Percentiles rank a stretch among this genome's conserved stretches.
Conservation (phyloP, 148 eudicot species). For the Amaranthus hypochondriacus region DNA sequence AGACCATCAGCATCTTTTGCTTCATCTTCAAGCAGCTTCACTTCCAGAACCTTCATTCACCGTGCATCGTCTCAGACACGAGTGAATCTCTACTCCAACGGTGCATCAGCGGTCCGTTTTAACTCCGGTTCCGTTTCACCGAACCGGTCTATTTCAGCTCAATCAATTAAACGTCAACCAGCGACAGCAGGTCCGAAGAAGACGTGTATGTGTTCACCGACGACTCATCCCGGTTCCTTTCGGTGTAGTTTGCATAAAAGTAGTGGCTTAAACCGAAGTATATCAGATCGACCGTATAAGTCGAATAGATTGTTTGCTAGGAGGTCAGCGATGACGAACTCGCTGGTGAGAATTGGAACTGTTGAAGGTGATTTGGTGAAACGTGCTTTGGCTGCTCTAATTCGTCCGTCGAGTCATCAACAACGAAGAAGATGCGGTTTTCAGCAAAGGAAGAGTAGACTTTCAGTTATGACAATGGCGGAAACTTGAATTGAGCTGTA, state of each 20-base stretch:
- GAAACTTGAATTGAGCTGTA: background rate
- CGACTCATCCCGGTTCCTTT: conserved; percentile 78
- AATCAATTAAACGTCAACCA: conserved; percentile 22
- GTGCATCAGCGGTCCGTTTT: conserved; percentile 42
- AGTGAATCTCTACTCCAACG: conserved; percentile 27
- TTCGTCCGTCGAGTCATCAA: conserved; percentile 65
- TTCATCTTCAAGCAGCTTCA: conserved; percentile 34
- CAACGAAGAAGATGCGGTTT: conserved; percentile 48
- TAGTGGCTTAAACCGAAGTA: background rate
- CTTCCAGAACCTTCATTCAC: conserved; percentile 29
- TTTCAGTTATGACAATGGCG: conserved; percentile 45
- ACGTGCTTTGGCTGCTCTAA: conserved; percentile 53
- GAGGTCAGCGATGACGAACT: conserved; percentile 67
- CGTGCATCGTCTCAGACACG: conserved; percentile 51
- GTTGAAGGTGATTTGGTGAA: conserved; percentile 69
- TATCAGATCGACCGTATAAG: conserved; percentile 31
- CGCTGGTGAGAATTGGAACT: conserved; percentile 60
- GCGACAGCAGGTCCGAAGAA: conserved; percentile 33
- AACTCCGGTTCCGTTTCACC: conserved; percentile 43
- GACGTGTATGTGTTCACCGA: conserved; percentile 82
- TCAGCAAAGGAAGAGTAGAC: conserved; percentile 50
- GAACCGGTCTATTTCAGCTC: conserved; percentile 40
- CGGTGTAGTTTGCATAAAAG: conserved; percentile 71
- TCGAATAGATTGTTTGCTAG: conserved; percentile 48
- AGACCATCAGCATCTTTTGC: conserved; percentile 24